Evolutionary conservation across 768 basidiomycete species (phyloP), one percentile per base, ranked within the genome.

Genomic region (Kwoniella mangroviensis): DNA sequence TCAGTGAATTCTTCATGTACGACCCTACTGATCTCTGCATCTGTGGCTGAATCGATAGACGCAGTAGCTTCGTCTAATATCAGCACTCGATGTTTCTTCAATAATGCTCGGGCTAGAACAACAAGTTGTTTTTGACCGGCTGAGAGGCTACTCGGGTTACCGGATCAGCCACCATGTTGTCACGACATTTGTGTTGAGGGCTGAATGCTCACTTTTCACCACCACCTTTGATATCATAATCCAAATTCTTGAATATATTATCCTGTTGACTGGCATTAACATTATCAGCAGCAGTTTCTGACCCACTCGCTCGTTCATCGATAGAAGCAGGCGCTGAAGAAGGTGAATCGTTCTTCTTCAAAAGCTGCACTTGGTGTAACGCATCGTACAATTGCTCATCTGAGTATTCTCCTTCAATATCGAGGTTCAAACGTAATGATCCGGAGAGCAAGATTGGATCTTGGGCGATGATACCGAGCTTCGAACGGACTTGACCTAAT

Each of bases 31-130:
- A 82, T 79, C 60, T 76, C 72, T 13, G 70, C 72, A 62, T 79
- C 79, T 3, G 81, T 80, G 3, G 73, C 75, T 40, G 75, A 75
- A 65, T 81, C 79, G 55, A 82, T 78, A 41, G 73, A 77, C 22
- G 79, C 79, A 3, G 81, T 81, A 6, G 73, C 75, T 71, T 80
- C 79, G 42, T 82, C 79, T 53, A 80, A 63, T n/a, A 82, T 75
- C 13, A 82, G 63, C 54, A 80, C 68, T 56, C 71, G 76, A 57
- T 78, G 77, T 40, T 70, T 58, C 62, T 77, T 75, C 17, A 82
- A 54, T 19, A 82, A 63, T 1, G 78, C 79, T 43, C 78, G 63
- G 21, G 81, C 81, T 12, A 82, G 70, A 10, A 78, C 81, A 4
- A 82, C 72, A 1, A 82, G 72, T 63, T 82, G 81, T 45, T 78